Evolutionary conservation across 2,329 filamentous ascomycete species (phyloP).

Genomic region (Aspergillus versicolor): DNA sequence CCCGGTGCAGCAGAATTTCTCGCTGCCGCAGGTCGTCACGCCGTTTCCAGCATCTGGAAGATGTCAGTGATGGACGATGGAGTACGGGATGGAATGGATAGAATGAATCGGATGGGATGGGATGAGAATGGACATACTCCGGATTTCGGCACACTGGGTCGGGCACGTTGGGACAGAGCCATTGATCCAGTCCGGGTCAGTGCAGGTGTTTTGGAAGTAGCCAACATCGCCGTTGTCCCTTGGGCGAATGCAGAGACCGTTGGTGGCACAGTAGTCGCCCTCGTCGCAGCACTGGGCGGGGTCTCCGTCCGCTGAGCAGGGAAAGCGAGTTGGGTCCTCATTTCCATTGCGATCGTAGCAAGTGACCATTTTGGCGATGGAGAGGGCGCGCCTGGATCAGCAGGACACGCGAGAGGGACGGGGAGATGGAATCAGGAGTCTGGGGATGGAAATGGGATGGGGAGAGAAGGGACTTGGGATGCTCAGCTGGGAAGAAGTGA

Average conservation of each 20-base stretch:
- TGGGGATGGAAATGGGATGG: neutral
- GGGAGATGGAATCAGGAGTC: neutral
- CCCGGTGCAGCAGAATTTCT: constrained; percentile 1
- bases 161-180: neutral
- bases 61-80: neutral
- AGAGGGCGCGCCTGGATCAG: neutral
- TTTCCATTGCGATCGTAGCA: constrained; percentile 1
- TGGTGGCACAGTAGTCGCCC: constrained; percentile 2
- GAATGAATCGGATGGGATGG: neutral
- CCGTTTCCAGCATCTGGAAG: constrained; percentile 3
- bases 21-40: neutral
- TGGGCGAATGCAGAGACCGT: neutral
- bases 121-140: neutral
- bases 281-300: constrained; percentile 2
- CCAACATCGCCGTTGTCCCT: neutral
- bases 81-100: neutral
- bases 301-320: neutral
- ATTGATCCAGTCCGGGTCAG: neutral
- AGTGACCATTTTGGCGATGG: neutral
- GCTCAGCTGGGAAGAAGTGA: no score
- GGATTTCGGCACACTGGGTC: neutral
- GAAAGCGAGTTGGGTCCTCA: neutral
- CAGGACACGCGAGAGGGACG: neutral
- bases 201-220: constrained; percentile 4
- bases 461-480: neutral